Evolutionary conservation across 352 stramenopile species (phyloP), one percentile per base, ranked within the genome.

Genomic region (Phytophthora cryptogea): DNA sequence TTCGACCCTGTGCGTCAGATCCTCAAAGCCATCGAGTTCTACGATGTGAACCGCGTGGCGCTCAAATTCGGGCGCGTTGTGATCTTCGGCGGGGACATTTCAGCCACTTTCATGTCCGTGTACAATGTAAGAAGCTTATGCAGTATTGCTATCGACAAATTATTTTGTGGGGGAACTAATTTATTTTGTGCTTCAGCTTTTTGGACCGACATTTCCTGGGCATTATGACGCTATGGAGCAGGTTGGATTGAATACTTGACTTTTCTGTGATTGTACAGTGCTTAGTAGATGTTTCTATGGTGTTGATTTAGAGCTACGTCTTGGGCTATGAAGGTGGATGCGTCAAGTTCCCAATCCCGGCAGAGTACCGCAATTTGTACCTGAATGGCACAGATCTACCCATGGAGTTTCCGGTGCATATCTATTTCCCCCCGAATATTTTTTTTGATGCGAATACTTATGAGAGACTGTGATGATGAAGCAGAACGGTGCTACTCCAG

Each of bases 41-140:
- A 92, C 64, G 72, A 82, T 13, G 72, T 95, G 55, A 90, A 92
- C 61, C 72, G 69, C 17, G 75, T 95, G 16, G 71, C 84, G 26
- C 64, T 95, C 20, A 90, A 92, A 62, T 92, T 90, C 57, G 84
- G 84, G 20, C 86, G 84, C 48, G 83, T 92, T 10, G 76, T 91
- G 50, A 89, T 95, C 57, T 95, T 93, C 55, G 84, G 86, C 3
- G 86, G 85, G 4, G 79, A 88, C 27, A 75, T 89, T 51, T 71
- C 80, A 8, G 79, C 86, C 30, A 94, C 86, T 27, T 95, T 93
- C 68, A 92, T 94, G 78, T 93, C 86, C 17, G 74, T 95, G 11
- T 95, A 95, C 71, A 92, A 95, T 43, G 86, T 95, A 70, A 40
- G 32, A 27, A 8, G 10, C 37, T 23, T 23, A 14, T 41, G 20